Evolutionary conservation across 805 yeast genomes (phyloP).

Genomic region (Aciculoconidium aculeatum): DNA sequence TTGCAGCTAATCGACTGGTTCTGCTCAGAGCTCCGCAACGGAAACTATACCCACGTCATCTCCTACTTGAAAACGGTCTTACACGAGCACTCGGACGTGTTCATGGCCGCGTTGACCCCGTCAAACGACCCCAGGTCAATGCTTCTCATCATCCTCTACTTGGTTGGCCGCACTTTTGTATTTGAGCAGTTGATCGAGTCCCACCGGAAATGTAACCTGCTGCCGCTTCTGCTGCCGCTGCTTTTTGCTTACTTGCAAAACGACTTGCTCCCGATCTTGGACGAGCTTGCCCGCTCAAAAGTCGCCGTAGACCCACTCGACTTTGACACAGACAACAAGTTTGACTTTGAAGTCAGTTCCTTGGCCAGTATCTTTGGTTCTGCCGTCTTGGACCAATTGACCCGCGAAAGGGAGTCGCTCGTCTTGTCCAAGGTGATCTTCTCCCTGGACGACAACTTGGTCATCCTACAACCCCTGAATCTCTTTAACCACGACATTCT

Average conservation of each 20-base stretch:
- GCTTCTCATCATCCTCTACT: slow-evolving; percentile 16
- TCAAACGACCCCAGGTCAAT: slow-evolving; percentile 6
- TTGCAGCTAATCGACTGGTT: slow-evolving; percentile 14
- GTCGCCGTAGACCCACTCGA: too few relatives aligned
- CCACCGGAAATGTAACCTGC: neutral
- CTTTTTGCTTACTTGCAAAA: slow-evolving; percentile 20
- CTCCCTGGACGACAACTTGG: slow-evolving; percentile 5
- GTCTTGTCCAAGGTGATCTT: slow-evolving; percentile 15
- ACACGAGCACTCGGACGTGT: slow-evolving; percentile 2
- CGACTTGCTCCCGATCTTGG: slow-evolving; percentile 23
- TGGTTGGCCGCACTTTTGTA: slow-evolving; percentile 19
- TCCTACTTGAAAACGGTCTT: slow-evolving; percentile 9
- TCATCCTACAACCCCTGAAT: too few relatives aligned
- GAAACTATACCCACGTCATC: slow-evolving; percentile 12
- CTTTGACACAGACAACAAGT: slow-evolving; percentile 6
- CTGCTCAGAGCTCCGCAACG: slow-evolving; percentile 9
- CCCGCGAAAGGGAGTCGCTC: slow-evolving; percentile 24
- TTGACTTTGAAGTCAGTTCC: slow-evolving; percentile 5
- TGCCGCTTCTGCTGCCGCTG: neutral
- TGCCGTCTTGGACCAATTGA: slow-evolving; percentile 12
- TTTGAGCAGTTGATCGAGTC: slow-evolving; percentile 12
- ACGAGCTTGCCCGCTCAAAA: slow-evolving; percentile 13
- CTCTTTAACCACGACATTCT: too few relatives aligned
- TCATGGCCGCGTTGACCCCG: slow-evolving; percentile 3
- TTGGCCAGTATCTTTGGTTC: slow-evolving; percentile 10